Base-by-base conservation (phyloP, 805 yeast genomes). In the Crinitomyces ghanaensis region DNA sequence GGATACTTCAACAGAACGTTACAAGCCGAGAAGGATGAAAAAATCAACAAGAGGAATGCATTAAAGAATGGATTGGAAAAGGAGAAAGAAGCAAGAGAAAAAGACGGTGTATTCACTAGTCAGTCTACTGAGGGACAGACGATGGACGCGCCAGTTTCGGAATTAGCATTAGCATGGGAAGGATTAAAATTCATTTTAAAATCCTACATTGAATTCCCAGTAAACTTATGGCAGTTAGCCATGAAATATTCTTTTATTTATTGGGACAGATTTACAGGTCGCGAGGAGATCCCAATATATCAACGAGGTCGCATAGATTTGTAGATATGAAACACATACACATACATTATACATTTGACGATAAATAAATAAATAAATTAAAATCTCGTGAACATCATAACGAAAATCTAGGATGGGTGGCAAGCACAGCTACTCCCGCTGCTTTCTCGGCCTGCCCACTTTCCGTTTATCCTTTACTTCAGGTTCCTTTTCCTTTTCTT, bases 251-350 rank as follows among this genome's bases (percentile, higher is more conserved):
- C 70, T 23, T 68, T 66, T 37, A 59, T 63, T 25, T 65, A 70
- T 53, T 88, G 95, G 95, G 75, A 78, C 48, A 53, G 52, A 23
- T 80, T 83, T 50, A 65, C 83, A 36, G 94, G 93, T n/a, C 67
- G 65, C 14, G 52, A 55, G 16, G 31, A 27, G 18, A 23, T 34
- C 17, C 25, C 45, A 24, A 34, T 30, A 3, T 22, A 30, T 16
- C 13, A 16, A 7, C 34, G 12, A 5, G 14, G 12, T 13, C 37
- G 29, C 24, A 9, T 34, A 12, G 40, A 37, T 20, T 35, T 34
- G 24, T 32, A 26, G 26, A 9, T 12, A 16, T 16, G 9, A 26
- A 8, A n/a, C 9, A 21, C 9, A n/a, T 9, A 21, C n/a, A 21
- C n/a, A 21, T n/a, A n/a, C n/a, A n/a, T n/a, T n/a, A n/a, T n/a